Conservation (phyloP, 116 monocot species). For the Posidonia oceanica region DNA sequence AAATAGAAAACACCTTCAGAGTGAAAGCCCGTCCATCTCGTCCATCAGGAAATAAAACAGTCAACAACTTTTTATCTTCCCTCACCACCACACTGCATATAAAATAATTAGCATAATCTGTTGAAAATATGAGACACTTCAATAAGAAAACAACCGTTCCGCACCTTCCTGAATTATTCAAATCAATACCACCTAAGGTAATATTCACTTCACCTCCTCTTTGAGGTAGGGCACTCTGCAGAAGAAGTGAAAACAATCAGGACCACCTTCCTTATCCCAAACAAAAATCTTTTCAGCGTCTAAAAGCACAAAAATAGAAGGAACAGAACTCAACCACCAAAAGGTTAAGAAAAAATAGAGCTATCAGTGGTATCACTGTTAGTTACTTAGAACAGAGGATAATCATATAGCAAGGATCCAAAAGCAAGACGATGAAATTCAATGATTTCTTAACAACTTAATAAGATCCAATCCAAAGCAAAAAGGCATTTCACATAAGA, state of each 20-base stretch:
- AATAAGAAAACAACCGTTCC: not conserved
- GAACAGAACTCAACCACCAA: no score
- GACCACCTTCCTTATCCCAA: not conserved
- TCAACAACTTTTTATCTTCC: slow-evolving; percentile 93
- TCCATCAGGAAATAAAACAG: slow-evolving; percentile 94
- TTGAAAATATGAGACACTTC: not conserved
- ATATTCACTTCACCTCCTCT: slow-evolving; percentile 95
- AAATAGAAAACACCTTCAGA: slow-evolving; percentile 51
- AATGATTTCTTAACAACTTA: not conserved
- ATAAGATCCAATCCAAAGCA: no score
- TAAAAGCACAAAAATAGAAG: not conserved
- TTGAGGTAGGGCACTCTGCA: slow-evolving; percentile 79
- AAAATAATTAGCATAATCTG: not conserved
- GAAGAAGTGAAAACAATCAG: slow-evolving; percentile 4
- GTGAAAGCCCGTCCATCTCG: slow-evolving; percentile 99
- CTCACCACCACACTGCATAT: slow-evolving; percentile 84
- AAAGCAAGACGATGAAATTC: not conserved
- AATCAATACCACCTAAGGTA: slow-evolving; percentile 91
- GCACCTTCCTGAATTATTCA: slow-evolving; percentile 98
- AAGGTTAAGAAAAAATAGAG: not conserved
- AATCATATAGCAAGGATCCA: not conserved
- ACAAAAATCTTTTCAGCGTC: not conserved
- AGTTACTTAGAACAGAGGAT: no score
- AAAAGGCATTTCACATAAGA: no score
- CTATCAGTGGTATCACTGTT: no score